These are phyloP conservation scores for Ogataea glucozyma DNA, from an alignment of 805 yeast species.

Conservation along the genomic window DNA sequence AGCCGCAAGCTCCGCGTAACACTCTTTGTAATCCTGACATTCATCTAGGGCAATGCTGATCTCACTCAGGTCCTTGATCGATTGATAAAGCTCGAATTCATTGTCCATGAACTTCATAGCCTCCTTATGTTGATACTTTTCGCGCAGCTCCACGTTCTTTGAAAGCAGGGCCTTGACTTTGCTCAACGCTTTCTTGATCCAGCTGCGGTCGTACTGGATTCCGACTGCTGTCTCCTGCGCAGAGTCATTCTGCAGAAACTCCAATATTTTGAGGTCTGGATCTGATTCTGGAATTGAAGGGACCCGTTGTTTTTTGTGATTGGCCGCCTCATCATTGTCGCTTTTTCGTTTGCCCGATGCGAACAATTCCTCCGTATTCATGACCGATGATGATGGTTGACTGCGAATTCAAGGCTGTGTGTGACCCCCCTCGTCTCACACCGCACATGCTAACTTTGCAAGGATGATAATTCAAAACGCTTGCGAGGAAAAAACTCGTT, in stretches of 20 bases:
- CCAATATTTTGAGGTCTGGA: slow-evolving; percentile 9
- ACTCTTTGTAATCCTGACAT: slow-evolving; percentile 12
- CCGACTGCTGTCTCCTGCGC: neutral
- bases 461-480: too few relatives aligned
- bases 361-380: slow-evolving; percentile 12
- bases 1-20: slow-evolving; percentile 8
- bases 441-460: too few relatives aligned
- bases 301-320: neutral
- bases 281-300: neutral
- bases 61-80: slow-evolving; percentile 21
- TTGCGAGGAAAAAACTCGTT: too few relatives aligned
- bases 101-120: slow-evolving; percentile 22
- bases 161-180: slow-evolving; percentile 12
- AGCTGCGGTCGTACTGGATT: slow-evolving; percentile 13
- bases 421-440: too few relatives aligned
- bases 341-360: slow-evolving; percentile 1
- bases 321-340: neutral
- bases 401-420: too few relatives aligned
- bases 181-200: slow-evolving; percentile 15
- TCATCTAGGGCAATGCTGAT: slow-evolving; percentile 19
- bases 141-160: slow-evolving; percentile 13
- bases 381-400: too few relatives aligned
- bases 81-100: slow-evolving; percentile 23
- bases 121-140: slow-evolving; percentile 10
- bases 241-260: slow-evolving; percentile 10